A percentile compares a stretch with the other conserved stretches of the same genome.
phyloP scores from a whole-genome alignment of 2,329 filamentous ascomycete genomes.

The Talaromyces sp. region DNA sequence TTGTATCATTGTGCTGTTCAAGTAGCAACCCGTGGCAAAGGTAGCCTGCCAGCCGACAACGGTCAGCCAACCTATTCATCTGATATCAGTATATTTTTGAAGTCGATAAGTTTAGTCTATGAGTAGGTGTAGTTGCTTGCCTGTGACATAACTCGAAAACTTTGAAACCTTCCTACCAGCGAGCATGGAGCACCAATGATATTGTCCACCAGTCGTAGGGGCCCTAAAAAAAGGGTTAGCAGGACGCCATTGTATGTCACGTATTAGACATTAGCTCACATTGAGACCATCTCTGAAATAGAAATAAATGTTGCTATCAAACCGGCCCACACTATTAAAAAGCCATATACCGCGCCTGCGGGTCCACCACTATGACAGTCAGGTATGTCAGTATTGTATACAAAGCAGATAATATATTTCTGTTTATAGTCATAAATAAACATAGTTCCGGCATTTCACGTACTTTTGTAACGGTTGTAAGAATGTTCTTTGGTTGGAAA shows the following conservation, averaged over 20 bases:
- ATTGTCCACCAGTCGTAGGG: conserved; percentile 14
- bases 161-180: conserved; percentile 2
- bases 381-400: conserved; percentile 1
- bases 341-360: conserved; percentile 13
- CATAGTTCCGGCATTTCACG: not conserved
- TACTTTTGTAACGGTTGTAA: conserved; percentile 9
- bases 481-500: conserved; percentile 3
- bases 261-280: not conserved
- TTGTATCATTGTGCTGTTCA: conserved; percentile 34
- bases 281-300: conserved; percentile 13
- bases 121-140: not conserved
- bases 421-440: not conserved
- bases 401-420: too few species aligned
- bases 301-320: conserved; percentile 10
- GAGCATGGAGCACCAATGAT: conserved; percentile 18
- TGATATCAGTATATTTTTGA: not conserved
- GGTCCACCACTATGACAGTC: conserved; percentile 9
- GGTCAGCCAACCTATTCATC: conserved; percentile 14
- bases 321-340: conserved; percentile 12
- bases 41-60: conserved; percentile 31
- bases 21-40: conserved; percentile 27
- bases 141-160: conserved; percentile 17
- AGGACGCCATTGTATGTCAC: not conserved
- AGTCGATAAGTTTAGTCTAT: too few species aligned
- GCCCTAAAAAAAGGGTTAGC: conserved; percentile 4